phyloP scores from a whole-genome alignment of 805 yeast genomes.

The Candida golubevii region DNA sequence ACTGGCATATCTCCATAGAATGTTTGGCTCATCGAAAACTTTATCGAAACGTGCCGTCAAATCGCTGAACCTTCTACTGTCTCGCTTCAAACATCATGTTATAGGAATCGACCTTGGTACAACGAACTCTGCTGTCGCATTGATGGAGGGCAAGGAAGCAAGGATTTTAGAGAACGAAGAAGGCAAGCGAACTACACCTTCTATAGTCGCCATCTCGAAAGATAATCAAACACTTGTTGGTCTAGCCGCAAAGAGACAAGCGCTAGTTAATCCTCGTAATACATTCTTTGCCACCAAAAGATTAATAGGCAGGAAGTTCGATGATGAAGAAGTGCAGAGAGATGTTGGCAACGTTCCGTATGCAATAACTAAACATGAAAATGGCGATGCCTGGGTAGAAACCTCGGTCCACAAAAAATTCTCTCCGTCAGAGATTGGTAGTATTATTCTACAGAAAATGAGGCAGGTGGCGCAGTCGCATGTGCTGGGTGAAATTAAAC shows the following conservation, averaged over 20 bases:
- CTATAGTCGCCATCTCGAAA: constrained; percentile 63
- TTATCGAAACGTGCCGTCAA: not conserved
- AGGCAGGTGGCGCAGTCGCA: constrained; percentile 60
- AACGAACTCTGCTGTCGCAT: constrained; percentile 82
- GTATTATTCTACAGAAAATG: constrained; percentile 60
- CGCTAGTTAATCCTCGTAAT: constrained; percentile 67
- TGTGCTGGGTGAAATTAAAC: constrained; percentile 37
- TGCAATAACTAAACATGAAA: constrained; percentile 51
- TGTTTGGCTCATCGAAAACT: not conserved
- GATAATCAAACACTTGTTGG: constrained; percentile 46
- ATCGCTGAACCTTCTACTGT: not conserved
- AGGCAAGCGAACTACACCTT: constrained; percentile 77
- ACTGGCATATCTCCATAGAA: no score
- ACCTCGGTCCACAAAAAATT: constrained; percentile 37
- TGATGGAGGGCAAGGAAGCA: constrained; percentile 60
- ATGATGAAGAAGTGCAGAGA: constrained; percentile 65
- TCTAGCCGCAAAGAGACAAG: constrained; percentile 71
- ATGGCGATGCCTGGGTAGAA: constrained; percentile 69
- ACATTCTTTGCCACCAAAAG: constrained; percentile 82
- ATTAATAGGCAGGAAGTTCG: constrained; percentile 67
- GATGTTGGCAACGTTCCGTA: constrained; percentile 63
- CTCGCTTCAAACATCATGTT: constrained; percentile 34
- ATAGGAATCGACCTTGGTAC: constrained; percentile 84
- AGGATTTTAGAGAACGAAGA: constrained; percentile 71
- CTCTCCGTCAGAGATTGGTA: constrained; percentile 72